Percentiles rank a stretch among this genome's conserved stretches.
Evolutionary conservation across 1,139 yeast species (phyloP).

Genomic region (Pichia inconspicua): DNA sequence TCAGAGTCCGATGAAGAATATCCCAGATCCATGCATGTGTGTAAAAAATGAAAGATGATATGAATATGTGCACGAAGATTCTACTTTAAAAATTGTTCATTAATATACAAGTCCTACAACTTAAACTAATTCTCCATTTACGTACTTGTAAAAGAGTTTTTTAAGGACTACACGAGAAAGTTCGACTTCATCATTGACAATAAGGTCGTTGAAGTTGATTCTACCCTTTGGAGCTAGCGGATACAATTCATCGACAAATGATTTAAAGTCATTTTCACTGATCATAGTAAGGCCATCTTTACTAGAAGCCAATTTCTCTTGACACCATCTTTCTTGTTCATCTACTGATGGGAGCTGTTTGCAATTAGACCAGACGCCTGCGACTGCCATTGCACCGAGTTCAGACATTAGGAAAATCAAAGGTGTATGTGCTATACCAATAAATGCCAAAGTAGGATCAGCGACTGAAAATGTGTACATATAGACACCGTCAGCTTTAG

Average conservation of each 20-base stretch:
- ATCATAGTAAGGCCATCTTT: neutral
- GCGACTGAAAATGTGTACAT: conserved; percentile 33
- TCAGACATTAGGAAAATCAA: conserved; percentile 37
- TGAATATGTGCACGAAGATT: neutral
- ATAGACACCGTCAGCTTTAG: conserved; percentile 29
- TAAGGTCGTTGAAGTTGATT: neutral
- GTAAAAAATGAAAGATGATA: neutral
- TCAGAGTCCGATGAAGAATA: conserved; percentile 8
- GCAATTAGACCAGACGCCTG: neutral
- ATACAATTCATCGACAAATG: neutral
- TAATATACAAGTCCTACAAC: neutral
- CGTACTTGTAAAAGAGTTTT: neutral
- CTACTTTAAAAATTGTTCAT: neutral
- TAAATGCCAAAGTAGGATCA: conserved; percentile 36
- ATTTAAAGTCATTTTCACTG: neutral
- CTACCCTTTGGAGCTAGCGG: neutral
- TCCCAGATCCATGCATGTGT: conserved; percentile 7
- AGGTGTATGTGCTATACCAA: conserved; percentile 34
- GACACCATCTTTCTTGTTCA: neutral
- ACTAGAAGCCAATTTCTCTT: neutral
- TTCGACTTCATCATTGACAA: neutral
- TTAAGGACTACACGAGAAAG: neutral
- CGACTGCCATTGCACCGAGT: neutral
- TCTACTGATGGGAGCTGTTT: neutral
- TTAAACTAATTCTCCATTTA: neutral